Percentiles rank a stretch among this genome's conserved stretches.
These are phyloP conservation scores for Hemileccinum rubropunctum DNA, from an alignment of 768 basidiomycete genomes.

Conservation along the genomic window DNA sequence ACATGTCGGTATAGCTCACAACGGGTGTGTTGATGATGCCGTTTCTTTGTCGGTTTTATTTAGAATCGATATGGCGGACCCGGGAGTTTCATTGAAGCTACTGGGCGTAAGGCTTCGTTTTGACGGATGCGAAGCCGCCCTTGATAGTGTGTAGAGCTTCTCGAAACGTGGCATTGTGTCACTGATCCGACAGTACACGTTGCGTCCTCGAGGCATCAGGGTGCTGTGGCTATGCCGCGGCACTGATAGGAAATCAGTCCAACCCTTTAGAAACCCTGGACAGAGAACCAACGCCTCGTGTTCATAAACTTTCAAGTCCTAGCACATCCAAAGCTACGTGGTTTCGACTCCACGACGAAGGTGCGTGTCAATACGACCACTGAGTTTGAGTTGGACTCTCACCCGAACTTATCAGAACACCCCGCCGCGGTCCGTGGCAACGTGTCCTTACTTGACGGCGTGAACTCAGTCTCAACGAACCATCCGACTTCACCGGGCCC, in stretches of 20 bases:
- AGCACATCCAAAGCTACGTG: constrained; percentile 1
- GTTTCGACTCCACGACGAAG: background rate
- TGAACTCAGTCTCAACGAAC: background rate
- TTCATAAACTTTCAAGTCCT: background rate
- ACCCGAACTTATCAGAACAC: constrained; percentile 11
- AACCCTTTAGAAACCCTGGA: too few species aligned
- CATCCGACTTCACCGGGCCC: background rate
- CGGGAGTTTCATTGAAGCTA: too few species aligned
- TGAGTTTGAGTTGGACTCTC: constrained; percentile 5
- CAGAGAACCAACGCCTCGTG: constrained; percentile 4
- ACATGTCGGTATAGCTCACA: too few species aligned
- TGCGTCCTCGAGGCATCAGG: constrained; percentile 23
- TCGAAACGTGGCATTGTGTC: background rate
- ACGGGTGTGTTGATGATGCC: too few species aligned
- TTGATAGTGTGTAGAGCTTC: too few species aligned
- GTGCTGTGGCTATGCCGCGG: constrained; percentile 16
- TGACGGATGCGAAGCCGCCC: too few species aligned
- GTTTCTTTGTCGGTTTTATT: too few species aligned
- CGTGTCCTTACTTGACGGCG: background rate
- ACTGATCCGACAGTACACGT: constrained; percentile 8
- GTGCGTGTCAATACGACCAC: constrained; percentile 4
- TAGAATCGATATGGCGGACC: too few species aligned
- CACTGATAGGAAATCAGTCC: background rate
- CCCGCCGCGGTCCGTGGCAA: constrained; percentile 9
- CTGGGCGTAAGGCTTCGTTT: too few species aligned